Evolutionary conservation across 768 basidiomycete species (phyloP), one percentile per base, ranked within the genome.

Genomic region (Russula sp.): DNA sequence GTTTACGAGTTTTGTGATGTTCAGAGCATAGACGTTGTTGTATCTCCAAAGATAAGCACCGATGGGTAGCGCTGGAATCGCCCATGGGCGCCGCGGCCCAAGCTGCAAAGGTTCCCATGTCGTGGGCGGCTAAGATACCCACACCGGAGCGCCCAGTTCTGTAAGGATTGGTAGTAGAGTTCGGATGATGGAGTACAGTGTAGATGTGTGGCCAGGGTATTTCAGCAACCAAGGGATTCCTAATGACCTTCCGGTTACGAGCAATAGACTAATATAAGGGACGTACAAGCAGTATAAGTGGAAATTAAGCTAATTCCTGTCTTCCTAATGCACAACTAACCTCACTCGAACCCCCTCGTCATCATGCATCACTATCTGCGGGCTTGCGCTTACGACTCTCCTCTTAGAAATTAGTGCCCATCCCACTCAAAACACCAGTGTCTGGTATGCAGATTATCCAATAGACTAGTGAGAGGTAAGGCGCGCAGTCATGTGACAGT

Each of bases 251-350:
- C 46, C 25, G 34, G 48, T 38, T 56, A 62, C 45, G 43, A 34
- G 20, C 6, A 34, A 47, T 62, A 62, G 50, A 34, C 20, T 52
- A 58, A 62, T 62, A 62, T 62, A 62, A 58, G 45, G 56, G 35
- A 47, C 14, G n/a, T 62, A 52, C 51, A 47, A 47, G 22, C 20
- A 62, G 10, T 52, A 62, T 58, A 62, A 51, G 56, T 58, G 3
- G 42, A 62, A 41, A 56, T 8, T 58, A 62, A 58, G 56, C 38
- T 62, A 62, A 39, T 58, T 46, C 25, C 2, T 29, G 25, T 29
- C 25, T 57, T 51, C 48, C 34, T 20, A 35, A n/a, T 32, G 5
- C 36, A 56, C 34, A 39, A 46, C 61, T 57, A 58, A 43, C 36
- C 60, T 22, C 39, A n/a, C 22, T 36, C 52, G n/a, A 29, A 46